A percentile compares a stretch with the other conserved stretches of the same genome.
phyloP scores from a whole-genome alignment of 805 yeast species.

The Komagataella phaffii region DNA sequence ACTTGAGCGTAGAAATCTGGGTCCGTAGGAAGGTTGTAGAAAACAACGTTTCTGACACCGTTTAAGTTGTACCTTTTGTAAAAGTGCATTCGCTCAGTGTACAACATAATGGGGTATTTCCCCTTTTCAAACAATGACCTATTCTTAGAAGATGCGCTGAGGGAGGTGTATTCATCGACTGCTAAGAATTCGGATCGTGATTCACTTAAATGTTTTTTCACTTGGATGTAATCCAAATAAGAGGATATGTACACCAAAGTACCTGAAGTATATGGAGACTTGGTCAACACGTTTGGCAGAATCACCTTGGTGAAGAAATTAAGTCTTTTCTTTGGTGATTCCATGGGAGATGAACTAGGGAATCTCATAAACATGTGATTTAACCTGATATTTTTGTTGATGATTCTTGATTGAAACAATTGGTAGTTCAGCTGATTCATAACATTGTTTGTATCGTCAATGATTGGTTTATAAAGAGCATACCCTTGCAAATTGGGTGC shows the following conservation, averaged over 20 bases:
- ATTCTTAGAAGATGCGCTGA: slow-evolving; percentile 55
- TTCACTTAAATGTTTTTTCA: slow-evolving; percentile 55
- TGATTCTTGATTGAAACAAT: slow-evolving; percentile 14
- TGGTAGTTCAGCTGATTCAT: slow-evolving; percentile 46
- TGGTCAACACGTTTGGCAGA: slow-evolving; percentile 56
- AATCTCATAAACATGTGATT: slow-evolving; percentile 64
- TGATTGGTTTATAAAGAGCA: slow-evolving; percentile 35
- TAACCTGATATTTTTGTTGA: slow-evolving; percentile 29
- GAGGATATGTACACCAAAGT: slow-evolving; percentile 71
- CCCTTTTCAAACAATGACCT: slow-evolving; percentile 48
- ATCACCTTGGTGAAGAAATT: slow-evolving; percentile 63
- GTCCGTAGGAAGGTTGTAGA: slow-evolving; percentile 78
- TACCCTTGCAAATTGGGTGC: slow-evolving; percentile 48
- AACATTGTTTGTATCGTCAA: slow-evolving; percentile 33
- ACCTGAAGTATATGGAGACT: slow-evolving; percentile 58
- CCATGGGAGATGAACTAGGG: slow-evolving; percentile 35
- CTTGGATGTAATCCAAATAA: slow-evolving; percentile 73
- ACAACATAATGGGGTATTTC: slow-evolving; percentile 46
- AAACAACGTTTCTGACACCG: slow-evolving; percentile 72
- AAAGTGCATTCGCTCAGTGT: slow-evolving; percentile 90
- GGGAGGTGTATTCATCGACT: slow-evolving; percentile 73
- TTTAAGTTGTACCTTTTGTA: slow-evolving; percentile 73
- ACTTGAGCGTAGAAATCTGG: slow-evolving; percentile 76
- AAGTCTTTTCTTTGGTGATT: slow-evolving; percentile 77
- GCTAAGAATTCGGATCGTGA: slow-evolving; percentile 56